Conservation (phyloP, 106 monocot species). For the Xerophyta viscosa region DNA sequence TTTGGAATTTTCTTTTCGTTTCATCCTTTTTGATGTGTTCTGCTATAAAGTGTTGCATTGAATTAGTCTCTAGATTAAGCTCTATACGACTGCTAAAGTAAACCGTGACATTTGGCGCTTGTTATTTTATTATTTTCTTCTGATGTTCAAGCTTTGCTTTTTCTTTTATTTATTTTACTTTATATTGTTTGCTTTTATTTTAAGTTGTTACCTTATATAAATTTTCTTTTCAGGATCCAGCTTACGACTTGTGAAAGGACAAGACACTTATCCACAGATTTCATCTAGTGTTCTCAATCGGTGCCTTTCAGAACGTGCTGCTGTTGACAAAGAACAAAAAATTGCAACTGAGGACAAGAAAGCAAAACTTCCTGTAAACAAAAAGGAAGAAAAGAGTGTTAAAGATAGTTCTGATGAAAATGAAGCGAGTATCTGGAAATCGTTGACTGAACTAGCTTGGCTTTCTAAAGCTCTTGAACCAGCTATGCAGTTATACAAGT, state of each 20-base stretch:
- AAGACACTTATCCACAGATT: constrained; percentile 16
- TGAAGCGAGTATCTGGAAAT: constrained; percentile 28
- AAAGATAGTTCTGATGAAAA: constrained; percentile 37
- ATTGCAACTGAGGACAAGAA: neutral
- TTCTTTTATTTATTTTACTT: too few species aligned
- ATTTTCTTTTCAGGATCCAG: constrained; percentile 18
- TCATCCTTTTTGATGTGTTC: too few species aligned
- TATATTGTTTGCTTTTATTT: neutral
- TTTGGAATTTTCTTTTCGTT: too few species aligned
- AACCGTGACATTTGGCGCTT: too few species aligned
- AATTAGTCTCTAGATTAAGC: too few species aligned
- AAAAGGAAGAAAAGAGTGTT: neutral
- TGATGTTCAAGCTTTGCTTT: too few species aligned
- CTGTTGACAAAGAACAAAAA: constrained; percentile 4
- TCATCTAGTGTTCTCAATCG: constrained; percentile 23
- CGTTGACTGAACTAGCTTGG: constrained; percentile 74
- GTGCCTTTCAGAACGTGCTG: constrained; percentile 19
- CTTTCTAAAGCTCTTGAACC: constrained; percentile 72
- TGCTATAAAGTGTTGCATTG: too few species aligned
- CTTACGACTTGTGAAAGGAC: constrained; percentile 5
- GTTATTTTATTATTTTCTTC: too few species aligned
- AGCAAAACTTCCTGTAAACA: neutral
- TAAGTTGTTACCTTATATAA: too few species aligned
- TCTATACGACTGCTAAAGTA: too few species aligned
- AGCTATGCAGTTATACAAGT: constrained; percentile 67